Evolutionary conservation across 192 early-diverging fungal genomes (phyloP).

Genomic region (Cladochytrium replicatum): DNA sequence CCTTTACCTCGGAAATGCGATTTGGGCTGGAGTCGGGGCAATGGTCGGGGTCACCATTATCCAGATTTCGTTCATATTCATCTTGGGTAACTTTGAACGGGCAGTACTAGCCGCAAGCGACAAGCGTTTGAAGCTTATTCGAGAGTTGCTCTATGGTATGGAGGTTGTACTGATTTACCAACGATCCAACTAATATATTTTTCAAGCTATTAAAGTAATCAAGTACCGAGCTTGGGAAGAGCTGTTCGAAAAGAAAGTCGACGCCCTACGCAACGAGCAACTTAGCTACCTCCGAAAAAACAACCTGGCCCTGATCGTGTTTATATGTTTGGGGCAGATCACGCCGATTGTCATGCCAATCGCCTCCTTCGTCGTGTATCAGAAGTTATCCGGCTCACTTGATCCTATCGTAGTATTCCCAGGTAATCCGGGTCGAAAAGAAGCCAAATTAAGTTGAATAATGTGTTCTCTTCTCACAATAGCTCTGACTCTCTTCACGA

Average conservation of each 20-base stretch:
- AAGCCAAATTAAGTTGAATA: too few relatives aligned
- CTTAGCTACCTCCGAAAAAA: slow-evolving; percentile 1
- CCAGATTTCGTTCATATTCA: too few relatives aligned
- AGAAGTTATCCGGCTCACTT: slow-evolving; percentile 17
- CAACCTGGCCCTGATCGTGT: slow-evolving; percentile 1
- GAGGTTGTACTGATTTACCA: too few relatives aligned
- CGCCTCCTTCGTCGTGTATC: slow-evolving; percentile 8
- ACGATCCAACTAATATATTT: too few relatives aligned
- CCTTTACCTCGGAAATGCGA: slow-evolving; percentile 3
- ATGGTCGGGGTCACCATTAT: background rate
- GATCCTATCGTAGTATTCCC: slow-evolving; percentile 57
- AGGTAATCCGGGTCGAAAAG: too few relatives aligned
- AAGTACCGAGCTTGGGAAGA: slow-evolving; percentile 20
- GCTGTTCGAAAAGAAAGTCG: slow-evolving; percentile 10
- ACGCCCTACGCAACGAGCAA: slow-evolving; percentile 6
- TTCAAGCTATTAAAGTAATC: slow-evolving; percentile 23
- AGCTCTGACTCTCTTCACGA: too few relatives aligned
- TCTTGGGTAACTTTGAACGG: slow-evolving; percentile 4
- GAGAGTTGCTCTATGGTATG: slow-evolving; percentile 28
- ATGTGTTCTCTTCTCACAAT: too few relatives aligned
- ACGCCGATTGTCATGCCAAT: slow-evolving; percentile 11
- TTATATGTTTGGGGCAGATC: slow-evolving; percentile 10
- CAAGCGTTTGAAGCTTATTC: slow-evolving; percentile 8
- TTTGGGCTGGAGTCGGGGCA: slow-evolving; percentile 8
- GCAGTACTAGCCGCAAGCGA: background rate